phyloP scores from a whole-genome alignment of 2,329 filamentous ascomycete genomes.

The Neofusicoccum parvum region DNA sequence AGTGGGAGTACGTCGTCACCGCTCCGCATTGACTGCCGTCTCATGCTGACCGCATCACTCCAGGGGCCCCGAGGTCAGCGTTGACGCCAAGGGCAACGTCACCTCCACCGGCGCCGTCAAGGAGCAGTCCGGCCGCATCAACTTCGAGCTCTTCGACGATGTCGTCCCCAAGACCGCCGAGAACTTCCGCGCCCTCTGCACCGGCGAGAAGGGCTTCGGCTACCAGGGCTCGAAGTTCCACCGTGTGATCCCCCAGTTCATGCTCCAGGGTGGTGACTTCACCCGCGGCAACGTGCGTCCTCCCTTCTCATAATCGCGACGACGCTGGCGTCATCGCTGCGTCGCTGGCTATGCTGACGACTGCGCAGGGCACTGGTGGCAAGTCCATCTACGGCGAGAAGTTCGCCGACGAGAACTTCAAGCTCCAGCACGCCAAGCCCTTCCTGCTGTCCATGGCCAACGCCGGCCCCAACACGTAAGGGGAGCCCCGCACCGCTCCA shows the following conservation, averaged over 20 bases:
- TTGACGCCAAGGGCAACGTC: slow-evolving; percentile 58
- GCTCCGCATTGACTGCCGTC: slow-evolving; percentile 1
- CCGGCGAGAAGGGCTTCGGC: slow-evolving; percentile 76
- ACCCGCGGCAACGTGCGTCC: slow-evolving; percentile 81
- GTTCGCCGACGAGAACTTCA: slow-evolving; percentile 93
- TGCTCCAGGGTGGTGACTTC: slow-evolving; percentile 97
- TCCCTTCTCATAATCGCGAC: neutral
- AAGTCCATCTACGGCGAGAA: slow-evolving; percentile 95
- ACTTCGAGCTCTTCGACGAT: slow-evolving; percentile 85
- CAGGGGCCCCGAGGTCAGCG: slow-evolving; percentile 71
- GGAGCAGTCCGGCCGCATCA: slow-evolving; percentile 79
- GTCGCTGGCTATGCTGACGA: slow-evolving; percentile 26
- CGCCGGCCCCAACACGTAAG: slow-evolving; percentile 86
- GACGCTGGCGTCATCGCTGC: slow-evolving; percentile 5
- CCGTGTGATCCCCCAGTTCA: slow-evolving; percentile 90
- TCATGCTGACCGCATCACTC: slow-evolving; percentile 43
- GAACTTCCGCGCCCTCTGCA: slow-evolving; percentile 87
- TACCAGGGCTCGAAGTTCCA: slow-evolving; percentile 86
- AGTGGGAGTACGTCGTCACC: slow-evolving; percentile 30
- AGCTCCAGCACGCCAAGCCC: slow-evolving; percentile 69
- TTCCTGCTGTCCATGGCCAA: slow-evolving; percentile 94
- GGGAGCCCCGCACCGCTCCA: slow-evolving; percentile 4
- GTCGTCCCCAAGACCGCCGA: slow-evolving; percentile 83
- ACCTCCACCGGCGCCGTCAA: slow-evolving; percentile 50
- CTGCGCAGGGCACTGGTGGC: slow-evolving; percentile 76